Conservation (phyloP, 257 asterid species). For the Fraxinus americana region DNA sequence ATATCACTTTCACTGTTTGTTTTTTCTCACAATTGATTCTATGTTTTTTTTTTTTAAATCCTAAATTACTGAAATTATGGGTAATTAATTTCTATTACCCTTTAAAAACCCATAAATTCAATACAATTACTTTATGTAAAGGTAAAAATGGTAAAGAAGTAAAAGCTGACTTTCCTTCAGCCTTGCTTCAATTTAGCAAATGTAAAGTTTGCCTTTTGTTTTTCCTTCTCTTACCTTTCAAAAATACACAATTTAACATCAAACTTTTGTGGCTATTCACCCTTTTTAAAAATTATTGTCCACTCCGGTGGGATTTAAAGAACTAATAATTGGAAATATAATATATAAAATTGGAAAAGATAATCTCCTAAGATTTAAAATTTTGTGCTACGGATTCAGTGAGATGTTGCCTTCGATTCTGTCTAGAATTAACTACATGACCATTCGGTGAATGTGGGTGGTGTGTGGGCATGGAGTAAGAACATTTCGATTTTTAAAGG, state of each 20-base stretch:
- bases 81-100: background rate
- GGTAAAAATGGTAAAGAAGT: background rate
- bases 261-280: background rate
- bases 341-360: background rate
- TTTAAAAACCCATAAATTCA: background rate
- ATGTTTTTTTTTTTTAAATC: no score
- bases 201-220: constrained; percentile 19
- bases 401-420: background rate
- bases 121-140: constrained; percentile 1
- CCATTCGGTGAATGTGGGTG: background rate
- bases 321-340: background rate
- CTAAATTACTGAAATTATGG: background rate
- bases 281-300: background rate
- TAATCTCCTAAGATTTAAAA: background rate
- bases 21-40: background rate
- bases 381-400: background rate
- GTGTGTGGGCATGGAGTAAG: background rate
- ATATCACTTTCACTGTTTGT: constrained; percentile 23
- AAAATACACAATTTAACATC: constrained; percentile 11
- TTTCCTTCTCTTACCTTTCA: constrained; percentile 23
- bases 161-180: constrained; percentile 30
- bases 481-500: background rate
- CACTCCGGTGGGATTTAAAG: background rate
- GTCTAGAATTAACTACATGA: background rate
- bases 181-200: constrained; percentile 11